Evolutionary conservation across 805 yeast species (phyloP).

Genomic region (Lachancea cidri): DNA sequence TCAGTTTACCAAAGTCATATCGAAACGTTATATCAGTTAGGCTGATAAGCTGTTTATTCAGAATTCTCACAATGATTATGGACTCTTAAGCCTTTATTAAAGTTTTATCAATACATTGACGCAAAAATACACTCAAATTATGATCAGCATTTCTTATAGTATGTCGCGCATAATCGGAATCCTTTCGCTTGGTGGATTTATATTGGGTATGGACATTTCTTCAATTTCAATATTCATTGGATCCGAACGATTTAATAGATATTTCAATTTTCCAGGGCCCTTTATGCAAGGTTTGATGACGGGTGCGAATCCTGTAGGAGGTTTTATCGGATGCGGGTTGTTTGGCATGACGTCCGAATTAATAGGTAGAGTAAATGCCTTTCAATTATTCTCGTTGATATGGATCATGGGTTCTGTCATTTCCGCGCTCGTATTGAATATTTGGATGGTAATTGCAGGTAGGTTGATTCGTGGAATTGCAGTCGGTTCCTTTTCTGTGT

Average conservation of each 20-base stretch:
- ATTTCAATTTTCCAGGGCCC: constrained; percentile 51
- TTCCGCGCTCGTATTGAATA: constrained; percentile 27
- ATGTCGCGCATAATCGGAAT: constrained; percentile 49
- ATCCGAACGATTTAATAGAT: constrained; percentile 42
- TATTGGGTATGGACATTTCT: constrained; percentile 76
- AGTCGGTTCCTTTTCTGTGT: constrained; percentile 50
- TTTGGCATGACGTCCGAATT: constrained; percentile 48
- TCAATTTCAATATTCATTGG: constrained; percentile 68
- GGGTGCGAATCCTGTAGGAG: constrained; percentile 74
- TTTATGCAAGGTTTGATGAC: constrained; percentile 67
- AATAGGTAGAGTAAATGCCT: constrained; percentile 52
- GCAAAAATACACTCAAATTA: background rate
- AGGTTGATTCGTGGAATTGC: constrained; percentile 49
- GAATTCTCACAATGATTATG: no score
- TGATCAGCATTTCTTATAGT: constrained; percentile 34
- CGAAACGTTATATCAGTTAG: no score
- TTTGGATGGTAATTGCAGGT: constrained; percentile 46
- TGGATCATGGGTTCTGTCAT: constrained; percentile 53
- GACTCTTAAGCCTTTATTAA: no score
- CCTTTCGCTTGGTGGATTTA: constrained; percentile 62
- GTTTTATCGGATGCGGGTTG: constrained; percentile 50
- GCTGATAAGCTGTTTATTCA: background rate
- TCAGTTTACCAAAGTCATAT: no score
- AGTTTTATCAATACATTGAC: no score
- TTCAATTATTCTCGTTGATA: constrained; percentile 47